Conservation (phyloP, 345 rosid species). For the Cardamine resedifolia region DNA sequence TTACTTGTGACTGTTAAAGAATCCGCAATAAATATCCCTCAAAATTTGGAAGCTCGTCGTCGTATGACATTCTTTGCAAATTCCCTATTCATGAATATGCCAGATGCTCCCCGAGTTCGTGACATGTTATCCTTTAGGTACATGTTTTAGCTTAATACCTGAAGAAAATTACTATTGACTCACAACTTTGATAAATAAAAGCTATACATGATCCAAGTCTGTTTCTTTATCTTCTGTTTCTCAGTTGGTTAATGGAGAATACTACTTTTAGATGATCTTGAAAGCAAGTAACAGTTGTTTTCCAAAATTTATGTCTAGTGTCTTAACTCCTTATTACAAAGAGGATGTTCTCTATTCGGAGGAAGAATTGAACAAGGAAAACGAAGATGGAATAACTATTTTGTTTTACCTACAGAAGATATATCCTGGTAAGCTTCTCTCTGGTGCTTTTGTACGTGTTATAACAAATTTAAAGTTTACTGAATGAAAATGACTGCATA, state of each 20-base stretch:
- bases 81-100: slow-evolving; percentile 94
- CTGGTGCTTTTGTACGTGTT: slow-evolving; percentile 10
- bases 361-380: slow-evolving; percentile 75
- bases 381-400: slow-evolving; percentile 87
- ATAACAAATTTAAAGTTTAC: slow-evolving; percentile 27
- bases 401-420: slow-evolving; percentile 84
- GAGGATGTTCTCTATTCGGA: slow-evolving; percentile 87
- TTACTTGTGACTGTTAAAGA: slow-evolving; percentile 92
- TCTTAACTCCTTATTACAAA: slow-evolving; percentile 85
- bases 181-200: neutral
- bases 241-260: neutral
- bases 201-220: neutral
- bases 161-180: neutral
- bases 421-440: slow-evolving; percentile 71
- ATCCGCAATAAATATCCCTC: slow-evolving; percentile 93
- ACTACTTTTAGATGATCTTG: slow-evolving; percentile 4
- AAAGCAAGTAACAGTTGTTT: slow-evolving; percentile 31
- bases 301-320: slow-evolving; percentile 49
- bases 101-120: slow-evolving; percentile 79
- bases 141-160: slow-evolving; percentile 28
- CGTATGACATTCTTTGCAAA: slow-evolving; percentile 98
- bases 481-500: slow-evolving; percentile 24
- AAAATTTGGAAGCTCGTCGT: slow-evolving; percentile 95
- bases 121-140: slow-evolving; percentile 95
- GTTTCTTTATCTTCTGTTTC: slow-evolving; percentile 16